A percentile compares a stretch with the other conserved stretches of the same genome.
phyloP scores from a whole-genome alignment of 116 monocot species.

The Dioscorea cayenensis region DNA sequence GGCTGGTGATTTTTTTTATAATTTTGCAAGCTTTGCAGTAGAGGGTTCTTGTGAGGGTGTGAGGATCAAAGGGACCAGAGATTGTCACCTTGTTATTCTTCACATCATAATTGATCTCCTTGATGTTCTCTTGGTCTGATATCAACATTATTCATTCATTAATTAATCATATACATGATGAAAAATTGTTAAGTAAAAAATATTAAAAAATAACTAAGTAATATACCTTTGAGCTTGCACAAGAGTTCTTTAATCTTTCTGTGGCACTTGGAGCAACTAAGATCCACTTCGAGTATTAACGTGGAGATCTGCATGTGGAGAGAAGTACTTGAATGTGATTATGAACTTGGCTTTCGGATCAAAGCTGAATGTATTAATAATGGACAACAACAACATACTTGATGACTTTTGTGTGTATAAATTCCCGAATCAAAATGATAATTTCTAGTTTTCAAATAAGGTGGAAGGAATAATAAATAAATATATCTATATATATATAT shows the following conservation, averaged over 20 bases:
- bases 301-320: constrained; percentile 3
- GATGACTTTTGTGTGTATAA: neutral
- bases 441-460: neutral
- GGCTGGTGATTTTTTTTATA: constrained; percentile 18
- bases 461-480: too few relatives aligned
- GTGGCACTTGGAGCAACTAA: constrained; percentile 22
- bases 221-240: constrained; percentile 25
- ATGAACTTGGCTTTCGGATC: too few relatives aligned
- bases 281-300: constrained; percentile 30
- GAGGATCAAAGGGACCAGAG: constrained; percentile 25
- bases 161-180: too few relatives aligned
- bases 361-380: too few relatives aligned
- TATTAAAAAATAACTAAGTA: neutral
- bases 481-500: too few relatives aligned
- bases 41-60: constrained; percentile 19
- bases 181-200: neutral
- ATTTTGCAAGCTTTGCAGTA: constrained; percentile 31
- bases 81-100: constrained; percentile 27
- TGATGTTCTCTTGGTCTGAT: constrained; percentile 4
- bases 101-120: constrained; percentile 18
- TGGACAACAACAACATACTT: neutral
- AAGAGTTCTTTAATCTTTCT: constrained; percentile 24
- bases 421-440: neutral
- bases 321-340: too few relatives aligned
- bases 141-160: neutral